Conservation (phyloP, 2,329 filamentous ascomycete genomes). For the Calonectria leucothoes region DNA sequence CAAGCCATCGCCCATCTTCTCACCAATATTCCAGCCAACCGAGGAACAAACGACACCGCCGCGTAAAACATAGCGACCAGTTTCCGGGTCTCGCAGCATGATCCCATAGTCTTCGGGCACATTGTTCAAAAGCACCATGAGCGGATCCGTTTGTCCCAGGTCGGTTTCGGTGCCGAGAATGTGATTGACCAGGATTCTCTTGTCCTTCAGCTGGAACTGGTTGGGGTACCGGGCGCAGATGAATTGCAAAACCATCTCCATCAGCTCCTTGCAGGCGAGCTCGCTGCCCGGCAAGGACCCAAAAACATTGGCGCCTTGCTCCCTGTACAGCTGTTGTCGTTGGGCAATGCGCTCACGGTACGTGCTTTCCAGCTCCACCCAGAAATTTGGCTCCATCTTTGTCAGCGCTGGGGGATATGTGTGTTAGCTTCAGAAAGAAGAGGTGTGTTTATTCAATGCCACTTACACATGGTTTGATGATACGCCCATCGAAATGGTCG, state of each 20-base stretch:
- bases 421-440: slow-evolving; percentile 44
- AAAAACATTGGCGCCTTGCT: slow-evolving; percentile 74
- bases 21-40: slow-evolving; percentile 81
- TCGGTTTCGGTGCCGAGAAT: slow-evolving; percentile 74
- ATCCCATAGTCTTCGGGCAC: slow-evolving; percentile 88
- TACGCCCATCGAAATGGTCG: slow-evolving; percentile 86
- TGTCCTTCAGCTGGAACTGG: slow-evolving; percentile 73
- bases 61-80: slow-evolving; percentile 79
- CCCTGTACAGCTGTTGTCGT: slow-evolving; percentile 71
- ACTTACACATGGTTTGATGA: slow-evolving; percentile 89
- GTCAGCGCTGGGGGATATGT: slow-evolving; percentile 73
- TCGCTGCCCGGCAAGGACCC: slow-evolving; percentile 79
- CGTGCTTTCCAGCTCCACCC: slow-evolving; percentile 86
- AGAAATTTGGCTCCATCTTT: slow-evolving; percentile 85
- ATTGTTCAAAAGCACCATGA: slow-evolving; percentile 79
- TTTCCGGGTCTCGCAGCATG: slow-evolving; percentile 76
- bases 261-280: slow-evolving; percentile 84
- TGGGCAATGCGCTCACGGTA: slow-evolving; percentile 77
- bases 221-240: slow-evolving; percentile 82
- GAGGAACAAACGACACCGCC: slow-evolving; percentile 83
- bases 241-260: slow-evolving; percentile 88
- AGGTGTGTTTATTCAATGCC: accelerated
- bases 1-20: slow-evolving; percentile 78
- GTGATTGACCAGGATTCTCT: slow-evolving; percentile 72
- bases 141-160: slow-evolving; percentile 70